A percentile compares a stretch with the other conserved stretches of the same genome.
Conservation (phyloP, 768 basidiomycete genomes). For the Lentinus tigrinus region DNA sequence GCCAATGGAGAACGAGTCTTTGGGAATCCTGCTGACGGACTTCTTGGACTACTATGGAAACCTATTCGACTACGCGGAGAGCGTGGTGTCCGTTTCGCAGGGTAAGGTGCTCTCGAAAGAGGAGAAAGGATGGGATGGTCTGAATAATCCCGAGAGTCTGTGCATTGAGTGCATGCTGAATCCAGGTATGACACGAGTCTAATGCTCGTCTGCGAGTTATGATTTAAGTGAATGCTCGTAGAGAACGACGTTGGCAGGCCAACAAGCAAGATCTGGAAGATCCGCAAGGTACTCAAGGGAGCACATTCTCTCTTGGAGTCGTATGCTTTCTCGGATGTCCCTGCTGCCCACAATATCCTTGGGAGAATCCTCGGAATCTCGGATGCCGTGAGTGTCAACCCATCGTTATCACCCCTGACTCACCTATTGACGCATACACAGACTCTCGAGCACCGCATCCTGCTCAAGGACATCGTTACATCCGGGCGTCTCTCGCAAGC, state of each 20-base stretch:
- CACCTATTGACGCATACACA: background rate
- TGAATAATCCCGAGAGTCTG: constrained; percentile 27
- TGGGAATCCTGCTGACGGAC: constrained; percentile 61
- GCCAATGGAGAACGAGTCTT: constrained; percentile 48
- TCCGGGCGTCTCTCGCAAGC: constrained; percentile 16
- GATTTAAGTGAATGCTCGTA: constrained; percentile 10
- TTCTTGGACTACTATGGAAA: constrained; percentile 68
- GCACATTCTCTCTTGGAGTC: constrained; percentile 24
- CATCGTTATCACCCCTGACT: background rate
- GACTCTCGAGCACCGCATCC: constrained; percentile 17
- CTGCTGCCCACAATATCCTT: constrained; percentile 18
- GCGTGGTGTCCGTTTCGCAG: constrained; percentile 40
- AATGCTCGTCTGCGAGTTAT: background rate
- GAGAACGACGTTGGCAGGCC: constrained; percentile 42
- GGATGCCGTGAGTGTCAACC: constrained; percentile 13
- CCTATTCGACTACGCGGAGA: constrained; percentile 38
- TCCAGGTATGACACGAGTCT: constrained; percentile 33
- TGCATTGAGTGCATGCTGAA: constrained; percentile 44
- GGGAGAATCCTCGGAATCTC: constrained; percentile 25
- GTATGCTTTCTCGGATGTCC: constrained; percentile 2
- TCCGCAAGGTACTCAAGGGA: constrained; percentile 37
- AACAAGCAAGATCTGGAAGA: constrained; percentile 29
- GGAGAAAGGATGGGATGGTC: constrained; percentile 32
- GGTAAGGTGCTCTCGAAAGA: constrained; percentile 37
- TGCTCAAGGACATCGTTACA: constrained; percentile 16